Evolutionary conservation across 2,329 filamentous ascomycete genomes (phyloP).

Genomic region (Exophiala sp.): DNA sequence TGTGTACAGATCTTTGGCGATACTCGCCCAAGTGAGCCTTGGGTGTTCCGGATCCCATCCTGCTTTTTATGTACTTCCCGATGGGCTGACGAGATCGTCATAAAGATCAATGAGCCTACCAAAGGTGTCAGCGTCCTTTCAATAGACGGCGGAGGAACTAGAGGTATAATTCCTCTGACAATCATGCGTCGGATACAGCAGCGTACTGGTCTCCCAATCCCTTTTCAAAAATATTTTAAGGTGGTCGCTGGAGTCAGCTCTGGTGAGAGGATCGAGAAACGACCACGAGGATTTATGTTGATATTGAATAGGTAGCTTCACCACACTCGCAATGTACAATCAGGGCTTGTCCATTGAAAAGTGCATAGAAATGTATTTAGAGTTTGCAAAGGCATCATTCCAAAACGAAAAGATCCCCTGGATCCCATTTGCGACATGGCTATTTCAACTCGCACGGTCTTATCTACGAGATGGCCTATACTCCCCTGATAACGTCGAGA

Average conservation of each 20-base stretch:
- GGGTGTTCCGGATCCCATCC: slow-evolving; percentile 3
- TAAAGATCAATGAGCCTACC: slow-evolving; percentile 26
- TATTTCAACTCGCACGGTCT: slow-evolving; percentile 7
- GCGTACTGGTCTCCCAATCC: slow-evolving; percentile 9
- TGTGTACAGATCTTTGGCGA: slow-evolving; percentile 14
- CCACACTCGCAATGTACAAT: slow-evolving; percentile 19
- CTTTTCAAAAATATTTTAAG: slow-evolving; percentile 16
- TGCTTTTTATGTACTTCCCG: slow-evolving; percentile 13
- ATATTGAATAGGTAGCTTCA: slow-evolving; percentile 22
- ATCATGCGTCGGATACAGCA: slow-evolving; percentile 10
- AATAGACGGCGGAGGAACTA: slow-evolving; percentile 30
- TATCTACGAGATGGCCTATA: slow-evolving; percentile 24
- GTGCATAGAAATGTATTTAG: slow-evolving; percentile 19
- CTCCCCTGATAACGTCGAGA: slow-evolving; percentile 22
- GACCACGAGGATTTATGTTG: not conserved
- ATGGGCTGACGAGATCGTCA: slow-evolving; percentile 1
- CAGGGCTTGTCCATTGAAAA: slow-evolving; percentile 22
- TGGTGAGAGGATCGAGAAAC: slow-evolving; percentile 11
- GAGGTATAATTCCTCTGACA: slow-evolving; percentile 26
- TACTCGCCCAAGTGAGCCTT: slow-evolving; percentile 2
- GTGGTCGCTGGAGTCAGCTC: slow-evolving; percentile 14
- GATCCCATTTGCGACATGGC: slow-evolving; percentile 14
- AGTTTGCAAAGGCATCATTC: too few relatives aligned
- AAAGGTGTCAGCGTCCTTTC: slow-evolving; percentile 29
- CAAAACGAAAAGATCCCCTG: slow-evolving; percentile 24